Conservation (phyloP, 345 rosid genomes). For the Aethionema arabicum region DNA sequence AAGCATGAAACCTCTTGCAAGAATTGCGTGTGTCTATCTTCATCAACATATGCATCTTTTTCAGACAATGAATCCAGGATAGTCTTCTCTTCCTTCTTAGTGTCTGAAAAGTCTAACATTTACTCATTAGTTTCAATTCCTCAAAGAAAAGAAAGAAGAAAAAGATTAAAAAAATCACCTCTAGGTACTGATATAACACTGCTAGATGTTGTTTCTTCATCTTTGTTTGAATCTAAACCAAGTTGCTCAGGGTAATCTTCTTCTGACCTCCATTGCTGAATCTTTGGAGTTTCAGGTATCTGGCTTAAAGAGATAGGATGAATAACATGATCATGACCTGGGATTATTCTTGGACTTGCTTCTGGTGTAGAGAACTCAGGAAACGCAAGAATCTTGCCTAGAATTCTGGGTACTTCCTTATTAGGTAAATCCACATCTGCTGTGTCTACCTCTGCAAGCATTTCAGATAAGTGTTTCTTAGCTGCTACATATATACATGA, state of each 20-base stretch:
- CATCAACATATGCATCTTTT: slow-evolving; percentile 36
- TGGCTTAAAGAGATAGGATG: slow-evolving; percentile 33
- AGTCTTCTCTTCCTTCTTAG: slow-evolving; percentile 36
- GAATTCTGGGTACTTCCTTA: slow-evolving; percentile 53
- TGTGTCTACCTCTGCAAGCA: slow-evolving; percentile 58
- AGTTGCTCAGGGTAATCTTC: slow-evolving; percentile 34
- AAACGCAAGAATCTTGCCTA: slow-evolving; percentile 83
- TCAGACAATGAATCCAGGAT: slow-evolving; percentile 32
- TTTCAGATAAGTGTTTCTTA: slow-evolving; percentile 83
- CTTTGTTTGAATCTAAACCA: slow-evolving; percentile 31
- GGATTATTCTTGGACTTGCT: slow-evolving; percentile 58
- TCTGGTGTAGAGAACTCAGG: slow-evolving; percentile 69
- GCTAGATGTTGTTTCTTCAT: slow-evolving; percentile 34
- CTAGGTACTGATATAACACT: slow-evolving; percentile 27
- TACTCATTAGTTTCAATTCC: not conserved
- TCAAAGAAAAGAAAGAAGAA: slow-evolving; percentile 17
- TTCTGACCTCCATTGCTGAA: slow-evolving; percentile 38
- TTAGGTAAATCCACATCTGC: slow-evolving; percentile 46
- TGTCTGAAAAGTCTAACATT: slow-evolving; percentile 41
- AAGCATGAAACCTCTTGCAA: slow-evolving; percentile 43
- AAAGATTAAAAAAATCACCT: slow-evolving; percentile 46
- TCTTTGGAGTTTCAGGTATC: slow-evolving; percentile 22
- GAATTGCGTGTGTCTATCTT: slow-evolving; percentile 26
- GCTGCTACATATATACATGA: slow-evolving; percentile 82
- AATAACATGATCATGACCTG: not conserved